Base-by-base conservation (phyloP, 2,329 filamentous ascomycete species). In the Colletotrichum kahawae region DNA sequence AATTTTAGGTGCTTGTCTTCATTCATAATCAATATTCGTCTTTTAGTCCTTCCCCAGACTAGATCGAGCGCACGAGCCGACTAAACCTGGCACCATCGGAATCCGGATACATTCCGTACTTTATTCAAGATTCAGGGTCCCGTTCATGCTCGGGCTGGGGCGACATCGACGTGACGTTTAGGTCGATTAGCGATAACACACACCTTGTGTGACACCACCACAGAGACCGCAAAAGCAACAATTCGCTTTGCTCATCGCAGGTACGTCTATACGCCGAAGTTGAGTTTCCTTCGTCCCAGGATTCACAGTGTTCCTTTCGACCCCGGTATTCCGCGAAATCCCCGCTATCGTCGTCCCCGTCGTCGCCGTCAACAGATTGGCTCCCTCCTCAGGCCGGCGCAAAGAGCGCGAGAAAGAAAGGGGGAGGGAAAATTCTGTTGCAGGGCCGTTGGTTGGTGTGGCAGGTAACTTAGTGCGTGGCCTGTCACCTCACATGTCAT, bases 401-500 rank as follows among this genome's bases (percentile, higher is more conserved):
- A 34, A 51, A 34, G 38, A 33, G 56, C 18, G 36, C 34, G 27
- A 63, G 24, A 5, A 34, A 7, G 13, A 27, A 34, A 33, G 34
- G 16, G 54, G 38, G 9, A 18, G 16, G 29, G 36, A 59, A 59
- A 34, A 67, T 24, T 38, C 36, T 43, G 18, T 54, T 36, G 57
- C n/a, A 54, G 43, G 57, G 71, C 48, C 60, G 69, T 73, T 73
- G 62, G 63, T 60, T 73, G 56, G 64, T 67, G 56, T 63, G 36
- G 36, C 62, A 62, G 57, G 14, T 27, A 51, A 24, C 43, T 51
- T 51, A 51, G n/a, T 71, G 73, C 57, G 69, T 73, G 70, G 69
- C 34, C 70, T 68, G 70, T 75, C 70, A 75, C 73, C 73, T 75
- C 73, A 75, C 69, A 75, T 75, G 73, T 73, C 73, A 75, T 75